Evolutionary conservation across 768 basidiomycete species (phyloP), one percentile per base, ranked within the genome.

Genomic region (Phanerochaete sordida): DNA sequence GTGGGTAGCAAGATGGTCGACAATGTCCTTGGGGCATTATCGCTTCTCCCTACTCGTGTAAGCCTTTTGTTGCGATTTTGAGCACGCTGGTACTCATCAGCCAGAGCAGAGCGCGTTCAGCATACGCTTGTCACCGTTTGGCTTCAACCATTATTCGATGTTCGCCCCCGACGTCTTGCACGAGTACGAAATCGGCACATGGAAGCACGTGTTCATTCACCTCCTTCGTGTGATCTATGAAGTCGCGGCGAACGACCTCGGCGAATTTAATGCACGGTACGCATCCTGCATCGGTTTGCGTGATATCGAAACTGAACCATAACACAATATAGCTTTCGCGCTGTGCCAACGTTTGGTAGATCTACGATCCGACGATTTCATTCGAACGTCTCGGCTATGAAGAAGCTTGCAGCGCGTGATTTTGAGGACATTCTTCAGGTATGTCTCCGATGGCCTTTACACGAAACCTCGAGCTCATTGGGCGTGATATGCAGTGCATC

Each of bases 131-230:
- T 23, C 62, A 11, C 30, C 13, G 1, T 55, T 65, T 16, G 61
- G 62, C 9, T 65, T 71, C 44, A 62, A 73, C 56, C 47, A 64
- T 8, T 68, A 67, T 30, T 3, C 33, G 1, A 61, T 73, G 57
- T 61, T 75, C 33, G 65, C 64, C 2, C 56, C 65, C 4, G 74
- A 75, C 56, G 48, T 71, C 24, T 30, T 75, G 46, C 74, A 75
- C 33, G 70, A 74, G 35, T 62, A 67, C 21, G 72, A 75, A 35
- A 62, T 74, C 2, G 74, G 74, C 1, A 67, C 67, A 4, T 73
- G 71, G 70, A 74, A 74, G 58, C 56, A 45, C 1, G 7, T 69
- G 1, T 67, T 73, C 43, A 59, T 57, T 2, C 74, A 75, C 39
- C 57, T 74, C 0, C 56, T 75, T 5, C 64, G 67, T 1, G 66